phyloP scores from a whole-genome alignment of 108 stramenopile species.

The Cyclotella cryptica region DNA sequence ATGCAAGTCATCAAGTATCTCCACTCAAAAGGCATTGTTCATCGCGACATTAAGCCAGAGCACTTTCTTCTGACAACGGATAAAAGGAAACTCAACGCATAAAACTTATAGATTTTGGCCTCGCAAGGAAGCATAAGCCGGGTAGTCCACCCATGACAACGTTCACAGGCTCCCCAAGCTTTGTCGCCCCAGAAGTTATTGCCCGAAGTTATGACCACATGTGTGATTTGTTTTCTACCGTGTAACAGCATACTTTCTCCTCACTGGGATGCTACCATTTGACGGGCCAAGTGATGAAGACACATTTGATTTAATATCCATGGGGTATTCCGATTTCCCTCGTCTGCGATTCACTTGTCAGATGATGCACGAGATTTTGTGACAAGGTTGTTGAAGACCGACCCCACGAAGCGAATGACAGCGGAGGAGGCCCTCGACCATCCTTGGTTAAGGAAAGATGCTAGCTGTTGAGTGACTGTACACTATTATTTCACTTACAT shows the following conservation, averaged over 20 bases:
- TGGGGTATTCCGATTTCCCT: constrained; percentile 41
- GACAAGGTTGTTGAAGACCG: constrained; percentile 62
- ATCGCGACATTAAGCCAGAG: constrained; percentile 48
- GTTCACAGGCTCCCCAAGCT: constrained; percentile 47
- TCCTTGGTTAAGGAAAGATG: constrained; percentile 73
- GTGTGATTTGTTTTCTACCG: constrained; percentile 48
- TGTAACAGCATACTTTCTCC: constrained; percentile 47
- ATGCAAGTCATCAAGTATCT: constrained; percentile 42
- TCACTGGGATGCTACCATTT: constrained; percentile 51
- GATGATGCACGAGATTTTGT: constrained; percentile 90
- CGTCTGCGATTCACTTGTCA: constrained; percentile 58
- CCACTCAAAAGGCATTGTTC: constrained; percentile 34
- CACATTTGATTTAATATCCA: constrained; percentile 41
- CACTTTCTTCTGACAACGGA: constrained; percentile 42
- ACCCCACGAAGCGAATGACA: constrained; percentile 81
- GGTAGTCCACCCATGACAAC: constrained; percentile 46
- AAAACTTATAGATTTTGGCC: constrained; percentile 50
- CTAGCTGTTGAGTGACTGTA: constrained; percentile 26
- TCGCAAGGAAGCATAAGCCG: constrained; percentile 40
- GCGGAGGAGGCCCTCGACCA: constrained; percentile 79
- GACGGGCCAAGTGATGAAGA: constrained; percentile 44
- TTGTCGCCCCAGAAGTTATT: constrained; percentile 53
- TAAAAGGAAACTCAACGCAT: constrained; percentile 39
- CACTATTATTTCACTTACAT: neutral
- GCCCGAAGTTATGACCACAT: constrained; percentile 43